Base-by-base conservation (phyloP, 2,329 filamentous ascomycete genomes). In the Lachnellula occidentalis region DNA sequence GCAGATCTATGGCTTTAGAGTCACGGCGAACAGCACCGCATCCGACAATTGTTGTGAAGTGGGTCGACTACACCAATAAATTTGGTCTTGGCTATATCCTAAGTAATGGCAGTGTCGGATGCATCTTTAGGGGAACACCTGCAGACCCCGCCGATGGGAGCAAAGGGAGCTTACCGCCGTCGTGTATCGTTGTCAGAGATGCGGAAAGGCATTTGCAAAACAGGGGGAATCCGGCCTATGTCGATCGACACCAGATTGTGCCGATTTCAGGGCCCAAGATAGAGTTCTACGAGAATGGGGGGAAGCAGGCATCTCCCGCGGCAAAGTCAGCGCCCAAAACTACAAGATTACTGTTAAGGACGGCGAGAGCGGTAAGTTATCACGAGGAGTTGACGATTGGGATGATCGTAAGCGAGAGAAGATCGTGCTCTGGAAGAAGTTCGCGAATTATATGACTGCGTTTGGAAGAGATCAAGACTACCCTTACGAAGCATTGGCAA, bases 1-100 rank as follows among this genome's bases (percentile, higher is more conserved):
- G 83, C 39, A 77, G 83, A 64, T 76, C 81, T 1, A 84, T 82
- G 76, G 82, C 82, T 19, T 75, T 83, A 51, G 73, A 84, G 48
- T 78, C 76, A 0, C 74, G 79, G 9, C 79, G 81, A 71, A 73
- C 78, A 55, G 71, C 77, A 58, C 69, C 78, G 53, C 70, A 86
- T 67, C 78, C 86, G 66, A 72, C 84, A 66, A 80, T 86, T 45
- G 83, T 86, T 12, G 81, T 86, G 11, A 90, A 92, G 67, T 94
- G 89, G 89, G 89, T 94, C 6, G 89, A 94, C 68, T 94, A 94
- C 70, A 90, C 88, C 56, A 90, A 91, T 71, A 91, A 91, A 68
- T 90, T 91, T 68, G 89, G 89, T 12, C 78, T 94, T 15, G 89
- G 89, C 36, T 94, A 92, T 66, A 90, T 92, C 55, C 75, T 94